A percentile compares a stretch with the other conserved stretches of the same genome.
Conservation (phyloP, 2,329 filamentous ascomycete genomes). For the Falciphora oryzae region DNA sequence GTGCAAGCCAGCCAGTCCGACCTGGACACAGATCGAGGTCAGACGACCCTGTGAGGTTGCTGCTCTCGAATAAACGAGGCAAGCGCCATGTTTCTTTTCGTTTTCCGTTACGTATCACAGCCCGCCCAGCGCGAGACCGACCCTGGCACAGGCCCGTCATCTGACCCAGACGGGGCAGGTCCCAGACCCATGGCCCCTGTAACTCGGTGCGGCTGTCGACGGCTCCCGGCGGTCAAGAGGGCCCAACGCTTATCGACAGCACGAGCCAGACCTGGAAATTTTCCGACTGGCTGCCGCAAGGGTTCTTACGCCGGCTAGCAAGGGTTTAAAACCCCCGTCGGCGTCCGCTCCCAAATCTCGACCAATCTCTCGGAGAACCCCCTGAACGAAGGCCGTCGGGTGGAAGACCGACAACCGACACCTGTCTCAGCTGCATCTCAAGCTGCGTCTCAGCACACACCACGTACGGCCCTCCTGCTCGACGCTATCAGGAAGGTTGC, state of each 20-base stretch:
- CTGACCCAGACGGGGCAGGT: neutral
- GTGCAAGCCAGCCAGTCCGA: neutral
- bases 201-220: neutral
- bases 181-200: neutral
- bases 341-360: too few relatives aligned
- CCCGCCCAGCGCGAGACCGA: neutral
- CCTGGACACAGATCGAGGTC: neutral
- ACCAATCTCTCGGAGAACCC: too few relatives aligned
- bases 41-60: neutral
- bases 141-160: neutral
- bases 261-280: neutral
- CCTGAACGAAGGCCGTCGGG: neutral
- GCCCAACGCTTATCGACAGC: neutral
- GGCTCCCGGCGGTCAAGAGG: neutral
- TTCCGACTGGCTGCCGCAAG: neutral
- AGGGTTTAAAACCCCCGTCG: neutral
- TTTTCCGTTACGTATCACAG: neutral
- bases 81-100: neutral
- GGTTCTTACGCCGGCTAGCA: neutral
- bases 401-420: neutral
- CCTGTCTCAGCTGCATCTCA: too few relatives aligned
- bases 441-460: too few relatives aligned
- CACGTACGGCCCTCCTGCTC: too few relatives aligned
- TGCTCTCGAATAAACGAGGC: neutral
- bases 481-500: too few relatives aligned